Conservation (phyloP, 148 eudicot species). For the Persicaria tinctoria region DNA sequence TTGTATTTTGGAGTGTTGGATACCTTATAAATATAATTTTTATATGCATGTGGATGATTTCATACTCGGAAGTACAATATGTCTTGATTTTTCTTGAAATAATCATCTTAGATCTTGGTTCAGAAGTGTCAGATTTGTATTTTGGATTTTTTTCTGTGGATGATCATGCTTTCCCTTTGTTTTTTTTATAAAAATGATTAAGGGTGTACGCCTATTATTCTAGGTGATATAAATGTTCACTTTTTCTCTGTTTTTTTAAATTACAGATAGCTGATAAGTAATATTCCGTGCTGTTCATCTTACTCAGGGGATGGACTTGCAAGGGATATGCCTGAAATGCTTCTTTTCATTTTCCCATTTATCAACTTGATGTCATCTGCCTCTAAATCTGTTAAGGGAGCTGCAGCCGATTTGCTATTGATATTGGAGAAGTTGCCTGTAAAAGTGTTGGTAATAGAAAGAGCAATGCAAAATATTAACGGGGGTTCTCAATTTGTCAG, state of each 20-base stretch:
- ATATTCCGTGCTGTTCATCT: slow-evolving; percentile 31
- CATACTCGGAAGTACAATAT: not conserved
- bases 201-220: not conserved
- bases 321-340: slow-evolving; percentile 35
- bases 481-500: slow-evolving; percentile 28
- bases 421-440: slow-evolving; percentile 45
- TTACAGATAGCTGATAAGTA: slow-evolving; percentile 5
- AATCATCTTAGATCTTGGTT: not conserved
- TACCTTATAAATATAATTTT: not conserved
- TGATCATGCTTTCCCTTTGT: not conserved
- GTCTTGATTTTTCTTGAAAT: not conserved
- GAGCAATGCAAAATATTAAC: slow-evolving; percentile 16
- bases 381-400: slow-evolving; percentile 63
- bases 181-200: not conserved
- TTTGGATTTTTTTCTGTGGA: not conserved
- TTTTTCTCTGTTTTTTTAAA: not conserved
- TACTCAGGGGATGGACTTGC: slow-evolving; percentile 18
- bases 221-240: not conserved
- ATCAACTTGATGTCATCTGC: slow-evolving; percentile 81
- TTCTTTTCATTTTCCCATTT: slow-evolving; percentile 56
- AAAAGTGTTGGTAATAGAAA: slow-evolving; percentile 19
- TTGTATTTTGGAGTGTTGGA: too few species aligned
- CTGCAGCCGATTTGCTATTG: slow-evolving; percentile 52
- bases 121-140: not conserved
- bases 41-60: not conserved